A percentile compares a stretch with the other conserved stretches of the same genome.
Conservation (phyloP, 768 basidiomycete genomes). For the Auriscalpium microsporum region DNA sequence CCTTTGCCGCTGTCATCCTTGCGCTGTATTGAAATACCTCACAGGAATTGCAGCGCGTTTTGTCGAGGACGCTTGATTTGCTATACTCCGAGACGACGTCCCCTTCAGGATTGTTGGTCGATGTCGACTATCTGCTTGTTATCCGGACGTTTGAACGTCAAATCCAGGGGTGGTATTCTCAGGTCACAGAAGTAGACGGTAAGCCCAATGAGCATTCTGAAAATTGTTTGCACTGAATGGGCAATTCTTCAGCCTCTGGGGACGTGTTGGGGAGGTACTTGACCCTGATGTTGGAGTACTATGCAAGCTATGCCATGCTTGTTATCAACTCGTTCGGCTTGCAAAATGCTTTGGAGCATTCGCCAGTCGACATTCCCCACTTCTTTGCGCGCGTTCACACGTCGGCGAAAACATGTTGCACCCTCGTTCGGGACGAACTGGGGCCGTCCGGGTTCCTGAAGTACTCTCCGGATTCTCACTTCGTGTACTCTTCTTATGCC, state of each 20-base stretch:
- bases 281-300: conserved; percentile 54
- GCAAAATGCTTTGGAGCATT: conserved; percentile 86
- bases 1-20: not conserved
- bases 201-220: not conserved
- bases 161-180: conserved; percentile 51
- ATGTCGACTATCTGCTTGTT: conserved; percentile 78
- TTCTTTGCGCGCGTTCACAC: conserved; percentile 78
- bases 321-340: conserved; percentile 94
- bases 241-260: not conserved
- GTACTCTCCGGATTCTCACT: conserved; percentile 86
- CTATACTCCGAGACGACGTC: conserved; percentile 78
- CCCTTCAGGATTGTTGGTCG: conserved; percentile 72
- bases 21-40: conserved; percentile 8
- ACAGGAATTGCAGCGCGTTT: conserved; percentile 81
- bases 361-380: conserved; percentile 64
- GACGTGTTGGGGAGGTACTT: conserved; percentile 33
- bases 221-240: not conserved
- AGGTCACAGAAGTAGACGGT: conserved; percentile 30
- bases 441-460: conserved; percentile 69
- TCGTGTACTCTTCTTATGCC: conserved; percentile 88
- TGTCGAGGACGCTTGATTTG: conserved; percentile 83
- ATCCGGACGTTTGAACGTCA: conserved; percentile 83
- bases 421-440: conserved; percentile 69
- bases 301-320: conserved; percentile 78
- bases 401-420: conserved; percentile 61